phyloP scores from a whole-genome alignment of 2,329 filamentous ascomycete genomes.

The Nothopassalora personata region DNA sequence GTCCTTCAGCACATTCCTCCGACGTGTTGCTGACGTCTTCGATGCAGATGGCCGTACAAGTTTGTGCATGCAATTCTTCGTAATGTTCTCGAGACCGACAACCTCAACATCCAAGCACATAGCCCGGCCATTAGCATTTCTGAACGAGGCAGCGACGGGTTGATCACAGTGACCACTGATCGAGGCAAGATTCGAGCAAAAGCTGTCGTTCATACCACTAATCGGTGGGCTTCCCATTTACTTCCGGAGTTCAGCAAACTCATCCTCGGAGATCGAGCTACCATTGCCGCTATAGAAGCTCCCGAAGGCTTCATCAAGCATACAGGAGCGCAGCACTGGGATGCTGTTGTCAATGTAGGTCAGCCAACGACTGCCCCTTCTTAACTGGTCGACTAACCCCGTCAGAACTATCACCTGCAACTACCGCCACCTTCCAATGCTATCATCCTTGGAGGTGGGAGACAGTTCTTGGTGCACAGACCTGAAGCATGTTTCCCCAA shows the following conservation, averaged over 20 bases:
- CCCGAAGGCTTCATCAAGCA: constrained; percentile 29
- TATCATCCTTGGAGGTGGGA: constrained; percentile 29
- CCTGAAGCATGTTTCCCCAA: constrained; percentile 22
- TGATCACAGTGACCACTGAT: constrained; percentile 21
- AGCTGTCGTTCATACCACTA: constrained; percentile 21
- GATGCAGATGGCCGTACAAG: constrained; percentile 22
- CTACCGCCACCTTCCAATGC: constrained; percentile 30
- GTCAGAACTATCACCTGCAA: constrained; percentile 31
- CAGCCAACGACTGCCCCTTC: neutral
- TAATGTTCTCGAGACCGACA: constrained; percentile 14
- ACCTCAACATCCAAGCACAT: constrained; percentile 27
- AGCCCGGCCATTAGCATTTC: constrained; percentile 25
- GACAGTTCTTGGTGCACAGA: constrained; percentile 24
- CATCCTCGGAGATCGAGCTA: constrained; percentile 15
- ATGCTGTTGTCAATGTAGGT: constrained; percentile 25
- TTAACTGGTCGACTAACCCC: neutral
- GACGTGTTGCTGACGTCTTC: constrained; percentile 2
- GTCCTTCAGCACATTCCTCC: neutral
- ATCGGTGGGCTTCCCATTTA: constrained; percentile 23
- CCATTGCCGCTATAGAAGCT: constrained; percentile 30
- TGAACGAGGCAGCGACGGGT: constrained; percentile 22
- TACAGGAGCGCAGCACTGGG: constrained; percentile 33
- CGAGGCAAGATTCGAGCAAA: constrained; percentile 16
- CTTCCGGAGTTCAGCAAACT: constrained; percentile 21
- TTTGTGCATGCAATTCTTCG: constrained; percentile 24